Evolutionary conservation across 192 early-diverging fungal species (phyloP), one percentile per base, ranked within the genome.

Genomic region (Coemansia reversa): DNA sequence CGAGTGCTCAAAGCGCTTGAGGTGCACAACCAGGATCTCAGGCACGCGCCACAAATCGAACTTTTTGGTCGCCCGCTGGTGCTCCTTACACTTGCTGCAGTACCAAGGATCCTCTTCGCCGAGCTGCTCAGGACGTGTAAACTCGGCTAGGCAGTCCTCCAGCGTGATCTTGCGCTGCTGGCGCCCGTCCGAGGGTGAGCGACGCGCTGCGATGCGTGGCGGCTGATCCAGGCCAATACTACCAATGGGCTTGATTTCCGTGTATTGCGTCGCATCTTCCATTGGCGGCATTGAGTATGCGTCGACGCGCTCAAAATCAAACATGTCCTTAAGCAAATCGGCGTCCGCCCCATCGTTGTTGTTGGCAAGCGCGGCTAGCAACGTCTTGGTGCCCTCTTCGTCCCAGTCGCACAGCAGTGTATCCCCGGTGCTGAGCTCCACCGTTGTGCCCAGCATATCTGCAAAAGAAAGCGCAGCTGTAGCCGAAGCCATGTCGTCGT

Each of bases 41-140:
- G 92, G 91, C 39, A 88, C 75, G 8, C 82, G 84, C 88, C 90
- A 94, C 45, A 94, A 69, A 53, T 92, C 90, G 22, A 94, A 81
- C 62, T 90, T 89, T 69, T 94, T 94, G 56, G 87, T 90, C 12
- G 87, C 92, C 28, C 79, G 71, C 61, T 85, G 85, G 63, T 94
- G 92, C 64, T 88, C 78, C 60, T 90, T 86, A 63, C 92, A 94
- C 19, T 78, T 73, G 35, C 86, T 82, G 65, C 92, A 94, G 72
- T 90, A 94, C 91, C 89, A 91, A 6, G 81, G 83, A 66, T 94
- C 89, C 11, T 89, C 86, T 27, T 87, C 89, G 20, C 86, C 85
- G 9, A 94, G 82, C 30, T 87, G 66, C 70, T 94, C 92, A 63
- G 91, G 84, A 45, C 85, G 84, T 30, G 78, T 87, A 66, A 90